Conservation (phyloP, 1,284 basidiomycete species). For the Anthracocystis walkeri region DNA sequence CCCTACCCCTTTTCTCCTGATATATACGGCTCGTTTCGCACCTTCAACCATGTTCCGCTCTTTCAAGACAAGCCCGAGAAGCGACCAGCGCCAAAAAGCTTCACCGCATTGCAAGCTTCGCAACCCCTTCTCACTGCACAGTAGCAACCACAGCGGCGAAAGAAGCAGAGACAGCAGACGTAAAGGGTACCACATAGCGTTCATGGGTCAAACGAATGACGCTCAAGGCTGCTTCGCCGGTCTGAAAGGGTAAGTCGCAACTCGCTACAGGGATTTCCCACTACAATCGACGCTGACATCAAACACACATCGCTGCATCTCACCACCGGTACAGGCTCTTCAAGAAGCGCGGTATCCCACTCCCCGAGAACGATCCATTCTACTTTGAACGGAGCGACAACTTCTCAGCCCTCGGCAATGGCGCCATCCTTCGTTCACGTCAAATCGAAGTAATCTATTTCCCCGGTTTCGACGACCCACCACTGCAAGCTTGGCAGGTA, state of each 20-base stretch:
- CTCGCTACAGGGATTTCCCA: no score
- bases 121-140: background rate
- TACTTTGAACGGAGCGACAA: slow-evolving; percentile 37
- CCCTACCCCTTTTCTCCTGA: no score
- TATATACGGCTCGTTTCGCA: no score
- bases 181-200: background rate
- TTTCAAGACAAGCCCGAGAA: no score
- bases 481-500: slow-evolving; percentile 53
- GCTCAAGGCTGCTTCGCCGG: slow-evolving; percentile 37
- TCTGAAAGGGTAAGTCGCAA: slow-evolving; percentile 18
- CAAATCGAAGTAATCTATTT: slow-evolving; percentile 46
- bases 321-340: slow-evolving; percentile 16
- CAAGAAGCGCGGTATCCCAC: slow-evolving; percentile 20
- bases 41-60: no score
- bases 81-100: no score
- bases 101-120: no score
- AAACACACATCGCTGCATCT: background rate
- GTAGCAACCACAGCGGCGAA: no score
- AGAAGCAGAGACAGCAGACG: background rate
- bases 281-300: background rate
- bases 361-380: slow-evolving; percentile 52
- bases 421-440: slow-evolving; percentile 52
- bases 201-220: slow-evolving; percentile 14
- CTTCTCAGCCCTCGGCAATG: slow-evolving; percentile 30
- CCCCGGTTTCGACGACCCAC: slow-evolving; percentile 44